Percentiles rank a stretch among this genome's conserved stretches.
phyloP scores from a whole-genome alignment of 2,329 filamentous ascomycete species.

The Trichoderma simmonsii region DNA sequence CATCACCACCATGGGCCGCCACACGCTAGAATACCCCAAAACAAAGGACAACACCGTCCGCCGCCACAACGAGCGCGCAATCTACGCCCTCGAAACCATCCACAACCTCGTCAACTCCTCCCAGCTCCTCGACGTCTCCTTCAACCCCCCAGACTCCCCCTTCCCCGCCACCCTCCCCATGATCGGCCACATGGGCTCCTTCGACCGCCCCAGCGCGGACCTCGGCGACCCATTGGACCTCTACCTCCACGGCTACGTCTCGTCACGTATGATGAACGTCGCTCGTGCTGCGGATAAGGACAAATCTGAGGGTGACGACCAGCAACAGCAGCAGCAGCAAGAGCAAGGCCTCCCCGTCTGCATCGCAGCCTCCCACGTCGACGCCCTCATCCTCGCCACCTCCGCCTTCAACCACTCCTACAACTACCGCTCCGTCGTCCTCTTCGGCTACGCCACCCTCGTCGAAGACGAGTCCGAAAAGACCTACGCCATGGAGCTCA shows the following conservation, averaged over 20 bases:
- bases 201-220: constrained; percentile 57
- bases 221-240: constrained; percentile 65
- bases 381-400: constrained; percentile 75
- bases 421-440: constrained; percentile 78
- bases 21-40: constrained; percentile 59
- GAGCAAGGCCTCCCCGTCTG: constrained; percentile 62
- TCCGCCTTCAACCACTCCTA: constrained; percentile 80
- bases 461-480: constrained; percentile 69
- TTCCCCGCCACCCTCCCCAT: constrained; percentile 80
- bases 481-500: constrained; percentile 71
- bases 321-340: neutral
- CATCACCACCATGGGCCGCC: constrained; percentile 33
- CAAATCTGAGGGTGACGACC: neutral
- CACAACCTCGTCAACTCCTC: constrained; percentile 71
- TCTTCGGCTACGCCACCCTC: constrained; percentile 69
- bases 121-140: constrained; percentile 78
- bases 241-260: constrained; percentile 84
- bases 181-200: constrained; percentile 80
- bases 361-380: constrained; percentile 69
- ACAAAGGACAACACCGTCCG: constrained; percentile 63
- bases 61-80: constrained; percentile 61
- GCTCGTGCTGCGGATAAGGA: constrained; percentile 32
- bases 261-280: constrained; percentile 70
- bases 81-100: constrained; percentile 70
- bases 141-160: constrained; percentile 60